Conservation (phyloP, 352 stramenopile genomes). For the Phytophthora quininea region DNA sequence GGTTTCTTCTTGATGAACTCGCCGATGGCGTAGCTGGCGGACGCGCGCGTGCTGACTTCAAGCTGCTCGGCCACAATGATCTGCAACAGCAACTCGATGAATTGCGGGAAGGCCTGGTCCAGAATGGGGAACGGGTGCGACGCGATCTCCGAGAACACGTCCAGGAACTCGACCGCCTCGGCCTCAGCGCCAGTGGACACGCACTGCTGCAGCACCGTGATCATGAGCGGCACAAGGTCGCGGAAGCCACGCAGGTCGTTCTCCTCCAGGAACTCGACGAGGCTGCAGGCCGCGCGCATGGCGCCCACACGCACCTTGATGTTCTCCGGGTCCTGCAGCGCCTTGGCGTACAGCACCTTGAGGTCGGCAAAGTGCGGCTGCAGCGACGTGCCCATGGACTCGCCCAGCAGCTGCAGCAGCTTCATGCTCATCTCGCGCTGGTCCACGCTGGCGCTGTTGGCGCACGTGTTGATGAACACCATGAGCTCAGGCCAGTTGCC, state of each 20-base stretch:
- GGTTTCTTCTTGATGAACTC: conserved; percentile 91
- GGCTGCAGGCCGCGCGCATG: conserved; percentile 79
- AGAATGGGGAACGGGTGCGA: conserved; percentile 87
- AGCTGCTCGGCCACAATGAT: conserved; percentile 80
- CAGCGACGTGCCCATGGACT: conserved; percentile 89
- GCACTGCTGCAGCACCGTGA: conserved; percentile 87
- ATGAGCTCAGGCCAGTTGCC: conserved; percentile 94
- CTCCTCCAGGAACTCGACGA: conserved; percentile 86
- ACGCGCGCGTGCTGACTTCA: conserved; percentile 78
- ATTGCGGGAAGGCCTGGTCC: conserved; percentile 77
- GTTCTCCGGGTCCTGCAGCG: conserved; percentile 79
- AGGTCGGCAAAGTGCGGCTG: conserved; percentile 85
- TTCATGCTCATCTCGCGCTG: conserved; percentile 94
- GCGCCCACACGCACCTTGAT: conserved; percentile 83
- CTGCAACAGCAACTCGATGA: conserved; percentile 85
- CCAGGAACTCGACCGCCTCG: conserved; percentile 87
- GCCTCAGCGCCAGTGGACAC: conserved; percentile 74
- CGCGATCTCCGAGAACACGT: conserved; percentile 87
- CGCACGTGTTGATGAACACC: conserved; percentile 92
- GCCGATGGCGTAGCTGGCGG: conserved; percentile 81
- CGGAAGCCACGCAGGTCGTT: conserved; percentile 74
- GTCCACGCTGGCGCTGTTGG: conserved; percentile 76
- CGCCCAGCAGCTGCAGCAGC: conserved; percentile 93
- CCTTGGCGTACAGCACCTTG: conserved; percentile 76
- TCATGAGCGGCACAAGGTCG: conserved; percentile 81